phyloP scores from a whole-genome alignment of 2,329 filamentous ascomycete genomes.

The Chrysosphaeria jannelii region DNA sequence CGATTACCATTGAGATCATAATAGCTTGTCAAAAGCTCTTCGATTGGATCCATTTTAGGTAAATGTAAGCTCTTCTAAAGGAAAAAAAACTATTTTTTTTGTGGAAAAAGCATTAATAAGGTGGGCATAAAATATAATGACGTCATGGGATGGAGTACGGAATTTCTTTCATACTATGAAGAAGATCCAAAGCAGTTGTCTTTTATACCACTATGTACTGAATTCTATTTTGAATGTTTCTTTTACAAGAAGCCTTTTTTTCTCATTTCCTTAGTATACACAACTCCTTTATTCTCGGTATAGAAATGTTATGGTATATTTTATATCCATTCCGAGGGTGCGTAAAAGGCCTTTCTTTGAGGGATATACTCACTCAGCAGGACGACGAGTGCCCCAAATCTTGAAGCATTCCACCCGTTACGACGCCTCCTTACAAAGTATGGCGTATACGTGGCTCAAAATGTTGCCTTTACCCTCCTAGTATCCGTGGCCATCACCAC shows the following conservation, averaged over 20 bases:
- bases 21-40: slow-evolving; percentile 33
- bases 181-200: too few relatives aligned
- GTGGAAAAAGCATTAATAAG: too few relatives aligned
- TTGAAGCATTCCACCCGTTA: slow-evolving; percentile 32
- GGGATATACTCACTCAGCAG: slow-evolving; percentile 15
- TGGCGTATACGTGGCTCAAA: slow-evolving; percentile 36
- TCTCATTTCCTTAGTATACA: too few relatives aligned
- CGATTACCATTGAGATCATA: slow-evolving; percentile 34
- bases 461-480: slow-evolving; percentile 45
- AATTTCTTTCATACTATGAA: too few relatives aligned
- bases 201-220: too few relatives aligned
- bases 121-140: too few relatives aligned
- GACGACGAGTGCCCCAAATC: slow-evolving; percentile 41
- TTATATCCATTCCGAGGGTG: slow-evolving; percentile 51
- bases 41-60: slow-evolving; percentile 18
- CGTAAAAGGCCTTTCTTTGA: slow-evolving; percentile 43
- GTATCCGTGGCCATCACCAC: slow-evolving; percentile 42
- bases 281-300: background rate
- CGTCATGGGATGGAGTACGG: too few relatives aligned
- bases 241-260: too few relatives aligned
- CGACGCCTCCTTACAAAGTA: slow-evolving; percentile 35
- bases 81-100: too few relatives aligned
- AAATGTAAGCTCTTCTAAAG: too few relatives aligned
- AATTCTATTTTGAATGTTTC: too few relatives aligned
- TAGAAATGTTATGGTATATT: slow-evolving; percentile 42